Evolutionary conservation across 2,329 filamentous ascomycete genomes (phyloP).

Genomic region (Talaromyces pinophilus): DNA sequence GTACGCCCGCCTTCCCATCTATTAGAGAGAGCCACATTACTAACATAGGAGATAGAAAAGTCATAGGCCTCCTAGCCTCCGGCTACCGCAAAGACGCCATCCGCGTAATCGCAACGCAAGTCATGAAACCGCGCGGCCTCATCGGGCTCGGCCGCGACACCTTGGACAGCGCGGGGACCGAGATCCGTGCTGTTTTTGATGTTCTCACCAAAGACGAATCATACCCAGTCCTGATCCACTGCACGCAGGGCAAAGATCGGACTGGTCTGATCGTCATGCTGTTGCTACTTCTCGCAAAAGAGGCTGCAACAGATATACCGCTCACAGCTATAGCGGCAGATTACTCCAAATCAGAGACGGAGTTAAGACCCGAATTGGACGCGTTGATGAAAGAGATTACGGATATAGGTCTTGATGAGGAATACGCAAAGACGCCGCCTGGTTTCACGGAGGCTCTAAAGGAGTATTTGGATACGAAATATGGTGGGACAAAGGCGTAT

Average conservation of each 20-base stretch:
- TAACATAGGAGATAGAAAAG: conserved; percentile 47
- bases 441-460: conserved; percentile 64
- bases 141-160: conserved; percentile 69
- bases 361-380: conserved; percentile 63
- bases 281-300: conserved; percentile 47
- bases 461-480: conserved; percentile 59
- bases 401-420: conserved; percentile 70
- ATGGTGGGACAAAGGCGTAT: conserved; percentile 69
- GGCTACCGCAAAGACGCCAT: conserved; percentile 71
- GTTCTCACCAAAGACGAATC: conserved; percentile 56
- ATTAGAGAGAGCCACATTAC: neutral
- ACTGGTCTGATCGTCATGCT: conserved; percentile 72
- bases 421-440: conserved; percentile 67
- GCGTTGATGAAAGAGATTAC: conserved; percentile 67
- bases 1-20: conserved; percentile 38
- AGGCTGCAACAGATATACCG: conserved; percentile 52
- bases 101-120: conserved; percentile 65
- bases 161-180: conserved; percentile 64
- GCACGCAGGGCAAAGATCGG: conserved; percentile 86
- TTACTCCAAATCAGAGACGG: conserved; percentile 66
- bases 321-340: conserved; percentile 66
- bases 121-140: conserved; percentile 72
- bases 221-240: conserved; percentile 73
- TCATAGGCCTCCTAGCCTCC: conserved; percentile 63
- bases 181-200: conserved; percentile 70